Evolutionary conservation across 139 green algal species (phyloP), one percentile per base, ranked within the genome.

Genomic region (Volvox africanus): DNA sequence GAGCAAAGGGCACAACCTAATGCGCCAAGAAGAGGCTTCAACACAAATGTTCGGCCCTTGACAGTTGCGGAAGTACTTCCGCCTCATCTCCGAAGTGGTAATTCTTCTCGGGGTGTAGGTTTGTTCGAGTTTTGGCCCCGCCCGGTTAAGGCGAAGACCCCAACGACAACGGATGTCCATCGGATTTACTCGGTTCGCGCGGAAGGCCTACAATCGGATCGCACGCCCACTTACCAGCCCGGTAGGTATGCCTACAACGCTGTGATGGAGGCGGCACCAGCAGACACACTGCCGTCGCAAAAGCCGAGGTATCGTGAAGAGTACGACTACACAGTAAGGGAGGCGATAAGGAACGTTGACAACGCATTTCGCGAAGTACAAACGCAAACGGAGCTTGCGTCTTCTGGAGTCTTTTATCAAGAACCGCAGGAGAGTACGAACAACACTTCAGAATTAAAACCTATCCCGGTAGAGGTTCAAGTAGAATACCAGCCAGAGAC

Each of bases 51-150:
- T 13, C 36, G 37, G 12, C 78, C 78, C 6, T 26, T 84, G 36
- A 68, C 78, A 32, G 78, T 84, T 26, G 78, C 37, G 37, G 78
- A 84, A 44, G 78, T 84, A 17, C 78, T 84, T 32, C 78, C 78
- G 21, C 78, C 78, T 68, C 78, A 67, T 33, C 24, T 84, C 13
- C 78, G 78, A 0, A 84, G 78, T 26, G 78, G 78, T 16, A 67
- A 44, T 21, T 61, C 55, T 5, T 19, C 19, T n/a, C 16, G 33
- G 18, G 77, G 18, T 20, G 77, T 20, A 13, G 3, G 32, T 82
- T 24, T 36, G 18, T 65, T 61, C 78, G 32, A 24, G 21, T 16
- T 84, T 32, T 65, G 37, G 37, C 78, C 78, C 16, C 32, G 16
- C 33, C 37, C 78, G 18, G 30, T 61, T 9, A 55, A 55, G 44